Base-by-base conservation (phyloP, 805 yeast genomes). In the Candida manassasensis region DNA sequence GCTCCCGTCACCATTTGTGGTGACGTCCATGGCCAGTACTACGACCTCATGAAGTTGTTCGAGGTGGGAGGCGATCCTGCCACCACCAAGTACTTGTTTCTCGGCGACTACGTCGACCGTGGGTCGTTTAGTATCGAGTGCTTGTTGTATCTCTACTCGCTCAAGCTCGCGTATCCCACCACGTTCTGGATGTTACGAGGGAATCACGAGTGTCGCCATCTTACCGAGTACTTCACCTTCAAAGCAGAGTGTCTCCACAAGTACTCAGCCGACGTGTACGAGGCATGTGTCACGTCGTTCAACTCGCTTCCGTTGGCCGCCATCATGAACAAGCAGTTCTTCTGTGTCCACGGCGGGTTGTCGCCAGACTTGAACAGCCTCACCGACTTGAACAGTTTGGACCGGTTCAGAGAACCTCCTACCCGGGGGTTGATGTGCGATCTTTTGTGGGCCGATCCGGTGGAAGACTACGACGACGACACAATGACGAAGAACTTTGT, bases 1-100 rank as follows among this genome's bases (percentile, higher is more conserved):
- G 94, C 96, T 0, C 98, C 97, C 1, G 85, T 90, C 2, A 89
- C 96, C 0, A 88, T 90, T 3, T 88, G 97, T 63, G 98, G 98
- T 38, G 97, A 90, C 60, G 74, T 89, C n/a, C 97, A 90, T 59
- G 98, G 98, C 12, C 97, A 90, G 58, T 87, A 76, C 57, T 89
- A 75, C 57, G 98, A 90, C 58, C 69, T 90, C 47, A 70, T 89
- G 76, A 88, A 89, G 59, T 64, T 90, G 29, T 85, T 90, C 52
- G 97, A 90, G 55, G 90, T 88, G 12, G 95, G 96, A 26, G 97
- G 97, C 2, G 80, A 82, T 52, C 96, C 97, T 9, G 68, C 63
- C 11, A 60, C 53, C n/a, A 81, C 94, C 1, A 71, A 84, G 13
- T 90, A 86, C 55, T 64, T 89, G 36, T 89, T 90, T 50, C 61